A percentile compares a stretch with the other conserved stretches of the same genome.
Conservation (phyloP, 2,329 filamentous ascomycete species). For the Corinectria fuckeliana region DNA sequence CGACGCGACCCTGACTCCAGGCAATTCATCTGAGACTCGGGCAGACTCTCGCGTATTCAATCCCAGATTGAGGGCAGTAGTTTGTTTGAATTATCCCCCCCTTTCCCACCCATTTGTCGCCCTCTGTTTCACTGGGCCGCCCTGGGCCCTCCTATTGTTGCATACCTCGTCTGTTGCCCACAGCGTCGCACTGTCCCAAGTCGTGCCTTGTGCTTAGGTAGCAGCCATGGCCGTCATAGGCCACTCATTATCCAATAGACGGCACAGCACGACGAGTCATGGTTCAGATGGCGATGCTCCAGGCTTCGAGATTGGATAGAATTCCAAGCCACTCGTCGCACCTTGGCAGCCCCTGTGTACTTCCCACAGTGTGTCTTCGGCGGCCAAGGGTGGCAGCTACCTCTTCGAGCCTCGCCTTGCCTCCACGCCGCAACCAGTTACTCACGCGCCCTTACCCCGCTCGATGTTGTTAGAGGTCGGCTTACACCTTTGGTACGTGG, state of each 20-base stretch:
- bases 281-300: neutral
- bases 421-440: constrained; percentile 4
- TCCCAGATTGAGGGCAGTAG: neutral
- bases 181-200: neutral
- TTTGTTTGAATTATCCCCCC: neutral
- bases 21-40: neutral
- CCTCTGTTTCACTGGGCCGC: neutral
- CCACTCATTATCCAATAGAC: neutral
- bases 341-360: neutral
- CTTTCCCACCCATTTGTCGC: neutral
- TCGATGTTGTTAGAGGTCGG: constrained; percentile 26
- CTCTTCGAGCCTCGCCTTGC: neutral
- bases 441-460: constrained; percentile 38
- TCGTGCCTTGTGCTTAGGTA: neutral
- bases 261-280: neutral
- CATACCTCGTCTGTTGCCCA: neutral
- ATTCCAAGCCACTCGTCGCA: neutral
- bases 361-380: neutral
- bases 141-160: neutral
- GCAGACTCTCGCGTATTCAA: neutral
- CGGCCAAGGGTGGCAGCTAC: neutral
- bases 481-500: neutral
- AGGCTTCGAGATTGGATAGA: neutral
- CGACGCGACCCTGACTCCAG: neutral
- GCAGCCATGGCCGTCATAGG: neutral